Conservation (phyloP, 75 land plant species). For the Pinus albicaulis region DNA sequence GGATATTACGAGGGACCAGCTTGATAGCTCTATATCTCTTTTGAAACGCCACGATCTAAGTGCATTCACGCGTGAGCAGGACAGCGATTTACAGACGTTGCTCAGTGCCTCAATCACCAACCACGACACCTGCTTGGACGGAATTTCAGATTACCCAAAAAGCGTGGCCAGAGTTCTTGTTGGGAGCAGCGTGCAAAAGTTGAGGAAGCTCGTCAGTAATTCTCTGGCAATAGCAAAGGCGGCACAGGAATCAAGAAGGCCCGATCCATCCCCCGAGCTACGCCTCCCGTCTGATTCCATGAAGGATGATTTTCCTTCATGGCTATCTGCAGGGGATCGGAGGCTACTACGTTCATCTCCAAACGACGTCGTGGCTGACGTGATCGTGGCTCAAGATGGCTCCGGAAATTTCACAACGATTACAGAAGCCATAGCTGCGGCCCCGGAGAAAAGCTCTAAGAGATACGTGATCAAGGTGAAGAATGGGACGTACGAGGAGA, state of each 20-base stretch:
- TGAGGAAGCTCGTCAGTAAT: not conserved
- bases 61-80: not conserved
- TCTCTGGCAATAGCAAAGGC: not conserved
- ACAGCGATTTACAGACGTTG: conserved; percentile 14
- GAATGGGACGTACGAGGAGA: conserved; percentile 7
- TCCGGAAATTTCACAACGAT: conserved; percentile 13
- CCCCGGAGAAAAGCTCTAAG: conserved; percentile 9
- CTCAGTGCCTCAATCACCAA: conserved; percentile 18
- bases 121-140: conserved; percentile 11
- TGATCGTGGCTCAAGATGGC: conserved; percentile 20
- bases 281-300: not conserved
- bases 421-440: conserved; percentile 14
- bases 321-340: conserved; percentile 20
- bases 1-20: not conserved
- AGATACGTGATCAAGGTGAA: conserved; percentile 14
- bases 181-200: not conserved
- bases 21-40: not conserved
- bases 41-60: not conserved
- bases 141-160: not conserved
- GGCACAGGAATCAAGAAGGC: too few species aligned
- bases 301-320: conserved; percentile 10
- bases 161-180: not conserved
- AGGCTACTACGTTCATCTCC: not conserved
- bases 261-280: not conserved
- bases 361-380: conserved; percentile 1